Evolutionary conservation across 352 stramenopile species (phyloP).

Genomic region (Vaucheria bursata): DNA sequence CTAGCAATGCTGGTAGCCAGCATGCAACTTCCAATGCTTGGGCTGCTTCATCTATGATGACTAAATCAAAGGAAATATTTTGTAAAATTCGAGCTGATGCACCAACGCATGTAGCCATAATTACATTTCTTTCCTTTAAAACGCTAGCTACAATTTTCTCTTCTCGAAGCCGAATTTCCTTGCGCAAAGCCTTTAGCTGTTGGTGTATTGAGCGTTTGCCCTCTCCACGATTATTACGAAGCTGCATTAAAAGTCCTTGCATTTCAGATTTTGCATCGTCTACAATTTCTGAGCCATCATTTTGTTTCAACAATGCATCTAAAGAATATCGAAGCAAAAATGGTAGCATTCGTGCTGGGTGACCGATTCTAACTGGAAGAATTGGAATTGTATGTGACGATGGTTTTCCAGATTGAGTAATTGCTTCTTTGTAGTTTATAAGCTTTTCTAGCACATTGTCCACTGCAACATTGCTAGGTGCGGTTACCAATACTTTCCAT

Average conservation of each 20-base stretch:
- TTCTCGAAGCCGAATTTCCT: slow-evolving; percentile 84
- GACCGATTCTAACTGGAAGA: slow-evolving; percentile 67
- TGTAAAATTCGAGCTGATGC: slow-evolving; percentile 77
- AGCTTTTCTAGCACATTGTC: slow-evolving; percentile 94
- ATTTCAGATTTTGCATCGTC: slow-evolving; percentile 85
- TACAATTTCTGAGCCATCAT: slow-evolving; percentile 88
- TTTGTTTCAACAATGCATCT: slow-evolving; percentile 75
- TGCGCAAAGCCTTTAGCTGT: slow-evolving; percentile 61
- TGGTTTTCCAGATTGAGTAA: not conserved
- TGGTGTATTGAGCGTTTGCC: not conserved
- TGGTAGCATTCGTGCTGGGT: slow-evolving; percentile 82
- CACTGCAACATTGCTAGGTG: slow-evolving; percentile 94
- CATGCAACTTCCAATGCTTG: slow-evolving; percentile 90
- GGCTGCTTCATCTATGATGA: slow-evolving; percentile 94
- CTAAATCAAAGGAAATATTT: slow-evolving; percentile 76
- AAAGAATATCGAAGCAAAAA: slow-evolving; percentile 82
- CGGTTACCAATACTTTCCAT: slow-evolving; percentile 85
- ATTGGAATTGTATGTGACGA: not conserved
- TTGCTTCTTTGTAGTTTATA: slow-evolving; percentile 43
- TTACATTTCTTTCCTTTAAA: slow-evolving; percentile 78
- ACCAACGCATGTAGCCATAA: slow-evolving; percentile 91
- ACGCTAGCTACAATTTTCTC: slow-evolving; percentile 81
- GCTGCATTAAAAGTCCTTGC: slow-evolving; percentile 30
- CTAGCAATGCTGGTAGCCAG: slow-evolving; percentile 89
- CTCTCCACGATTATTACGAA: slow-evolving; percentile 3